Evolutionary conservation across 164 flowering plant genomes (phyloP).

Genomic region (Berberis thunbergii): DNA sequence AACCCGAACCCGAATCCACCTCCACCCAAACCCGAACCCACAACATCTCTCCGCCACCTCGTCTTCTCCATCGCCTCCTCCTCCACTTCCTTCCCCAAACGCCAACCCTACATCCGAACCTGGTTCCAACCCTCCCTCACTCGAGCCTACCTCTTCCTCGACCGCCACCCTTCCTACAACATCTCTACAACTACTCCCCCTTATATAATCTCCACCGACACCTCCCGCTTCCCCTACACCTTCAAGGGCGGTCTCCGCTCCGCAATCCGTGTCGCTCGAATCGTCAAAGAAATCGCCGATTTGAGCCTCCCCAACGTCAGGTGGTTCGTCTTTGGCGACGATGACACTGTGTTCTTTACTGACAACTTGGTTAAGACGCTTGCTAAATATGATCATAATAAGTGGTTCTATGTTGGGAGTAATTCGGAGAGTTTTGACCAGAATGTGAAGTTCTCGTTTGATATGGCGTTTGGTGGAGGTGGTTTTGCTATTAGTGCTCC

Average conservation of each 20-base stretch:
- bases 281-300: conserved; percentile 44
- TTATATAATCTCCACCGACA: conserved; percentile 31
- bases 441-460: conserved; percentile 49
- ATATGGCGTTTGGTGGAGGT: conserved; percentile 92
- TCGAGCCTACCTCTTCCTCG: conserved; percentile 61
- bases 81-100: conserved; percentile 31
- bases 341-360: conserved; percentile 69
- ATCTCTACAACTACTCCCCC: neutral
- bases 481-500: conserved; percentile 74
- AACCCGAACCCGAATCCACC: conserved; percentile 1
- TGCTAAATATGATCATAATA: conserved; percentile 57
- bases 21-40: conserved; percentile 8
- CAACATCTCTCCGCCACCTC: conserved; percentile 41
- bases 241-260: conserved; percentile 50
- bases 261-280: conserved; percentile 62
- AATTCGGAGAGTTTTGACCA: conserved; percentile 63
- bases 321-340: conserved; percentile 91
- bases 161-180: conserved; percentile 13
- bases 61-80: conserved; percentile 70
- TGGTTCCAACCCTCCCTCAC: conserved; percentile 39
- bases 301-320: conserved; percentile 27
- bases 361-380: conserved; percentile 54
- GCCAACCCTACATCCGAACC: conserved; percentile 36
- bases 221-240: conserved; percentile 60
- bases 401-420: conserved; percentile 64